phyloP scores from a whole-genome alignment of 2,329 filamentous ascomycete genomes.

The Pseudopyricularia cyperi region DNA sequence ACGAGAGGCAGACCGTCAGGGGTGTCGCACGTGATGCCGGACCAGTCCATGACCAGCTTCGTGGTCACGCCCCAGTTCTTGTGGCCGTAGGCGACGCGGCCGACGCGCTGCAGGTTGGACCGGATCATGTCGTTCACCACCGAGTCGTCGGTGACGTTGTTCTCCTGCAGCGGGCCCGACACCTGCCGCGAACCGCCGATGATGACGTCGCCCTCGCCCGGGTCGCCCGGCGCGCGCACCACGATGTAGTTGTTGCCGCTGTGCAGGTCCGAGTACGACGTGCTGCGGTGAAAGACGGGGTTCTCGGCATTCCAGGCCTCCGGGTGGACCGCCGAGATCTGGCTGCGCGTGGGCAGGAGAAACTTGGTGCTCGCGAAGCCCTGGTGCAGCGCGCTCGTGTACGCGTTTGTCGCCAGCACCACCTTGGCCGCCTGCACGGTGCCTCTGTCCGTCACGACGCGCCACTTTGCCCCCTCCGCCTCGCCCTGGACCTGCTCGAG shows the following conservation, averaged over 20 bases:
- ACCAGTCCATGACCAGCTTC: slow-evolving; percentile 27
- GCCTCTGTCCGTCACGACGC: slow-evolving; percentile 21
- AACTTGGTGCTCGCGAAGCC: slow-evolving; percentile 1
- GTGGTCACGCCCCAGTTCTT: slow-evolving; percentile 31
- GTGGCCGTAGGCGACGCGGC: slow-evolving; percentile 36
- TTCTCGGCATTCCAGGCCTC: slow-evolving; percentile 6
- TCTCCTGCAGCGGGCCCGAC: slow-evolving; percentile 23
- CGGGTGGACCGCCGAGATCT: neutral
- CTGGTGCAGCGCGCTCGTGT: slow-evolving; percentile 25
- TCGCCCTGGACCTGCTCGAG: slow-evolving; percentile 3
- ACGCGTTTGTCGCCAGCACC: slow-evolving; percentile 16
- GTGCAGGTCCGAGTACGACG: slow-evolving; percentile 28
- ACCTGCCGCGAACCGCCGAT: slow-evolving; percentile 43
- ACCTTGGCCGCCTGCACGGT: slow-evolving; percentile 9
- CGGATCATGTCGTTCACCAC: slow-evolving; percentile 35
- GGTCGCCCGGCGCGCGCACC: slow-evolving; percentile 31
- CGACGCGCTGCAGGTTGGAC: slow-evolving; percentile 27
- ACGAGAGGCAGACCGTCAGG: slow-evolving; percentile 39
- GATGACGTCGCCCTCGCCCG: slow-evolving; percentile 36
- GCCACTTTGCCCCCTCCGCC: slow-evolving; percentile 7
- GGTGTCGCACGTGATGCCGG: slow-evolving; percentile 42
- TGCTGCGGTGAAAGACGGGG: slow-evolving; percentile 20
- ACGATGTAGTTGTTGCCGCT: slow-evolving; percentile 60
- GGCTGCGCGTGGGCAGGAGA: neutral
- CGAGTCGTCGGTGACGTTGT: slow-evolving; percentile 43